Base-by-base conservation (phyloP, 441 rosid genomes). In the Geranium incanum region DNA sequence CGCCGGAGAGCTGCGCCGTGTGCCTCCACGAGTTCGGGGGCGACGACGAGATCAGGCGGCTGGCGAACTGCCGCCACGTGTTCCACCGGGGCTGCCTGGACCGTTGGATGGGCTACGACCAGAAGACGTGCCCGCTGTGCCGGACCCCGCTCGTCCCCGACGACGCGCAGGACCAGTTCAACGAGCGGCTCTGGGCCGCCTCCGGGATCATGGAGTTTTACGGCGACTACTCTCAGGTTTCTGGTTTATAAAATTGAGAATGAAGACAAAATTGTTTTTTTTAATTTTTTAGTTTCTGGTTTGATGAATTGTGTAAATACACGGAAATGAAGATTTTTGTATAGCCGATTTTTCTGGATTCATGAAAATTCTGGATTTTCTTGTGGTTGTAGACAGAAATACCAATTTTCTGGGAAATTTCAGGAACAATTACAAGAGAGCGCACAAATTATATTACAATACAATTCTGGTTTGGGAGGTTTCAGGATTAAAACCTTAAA, bases 71-170 rank as follows among this genome's bases (percentile, higher is more conserved):
- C 77, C 78, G 84, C 4, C 98, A 93, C 77, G 81, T 93, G 8
- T 93, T 91, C 70, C 98, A 93, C 79, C 81, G 76, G 70, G 48
- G 79, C 70, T 93, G 98, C 70, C 80, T 93, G 41, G 98, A 93
- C 87, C 89, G 90, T 73, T 93, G 98, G 98, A 84, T 93, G 86
- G 92, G 84, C 7, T 91, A 93, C 65, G 93, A 88, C 74, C 96
- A 86, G 82, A 84, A 77, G 74, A 91, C 96, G 36, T 93, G 98
- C 78, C 98, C 97, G 1, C 88, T 91, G 3, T 93, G 97, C 68
- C 79, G 98, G 68, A 84, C 89, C 63, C 78, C 87, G 67, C 84
- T 93, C 3, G 81, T 93, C 55, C 95, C 97, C 0, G 93, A 89
- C 39, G 97, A 88, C 77, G 78, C 86, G 87, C 88, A 85, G 72